These are phyloP conservation scores for Poterioochromonas sp. DNA, from an alignment of 352 stramenopile genomes.

Conservation along the genomic window DNA sequence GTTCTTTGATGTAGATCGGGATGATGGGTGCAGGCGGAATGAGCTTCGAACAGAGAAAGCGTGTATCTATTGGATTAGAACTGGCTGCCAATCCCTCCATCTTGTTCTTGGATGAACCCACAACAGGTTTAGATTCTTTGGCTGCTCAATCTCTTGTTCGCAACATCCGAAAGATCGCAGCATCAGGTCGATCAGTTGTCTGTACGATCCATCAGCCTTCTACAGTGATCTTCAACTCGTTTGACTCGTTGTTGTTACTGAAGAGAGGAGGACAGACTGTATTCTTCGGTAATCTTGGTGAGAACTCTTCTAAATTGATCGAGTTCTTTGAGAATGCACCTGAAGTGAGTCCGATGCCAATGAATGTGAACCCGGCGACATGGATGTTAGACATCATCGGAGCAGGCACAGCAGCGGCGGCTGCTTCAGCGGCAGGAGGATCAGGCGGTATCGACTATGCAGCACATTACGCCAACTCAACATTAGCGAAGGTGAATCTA, in stretches of 20 bases:
- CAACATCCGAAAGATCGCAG: conserved; percentile 65
- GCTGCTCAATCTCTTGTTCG: conserved; percentile 69
- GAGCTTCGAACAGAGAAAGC: conserved; percentile 78
- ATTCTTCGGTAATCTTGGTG: conserved; percentile 74
- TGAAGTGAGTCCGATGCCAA: conserved; percentile 54
- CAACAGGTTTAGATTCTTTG: conserved; percentile 63
- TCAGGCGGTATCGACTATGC: conserved; percentile 1
- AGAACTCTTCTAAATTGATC: conserved; percentile 63
- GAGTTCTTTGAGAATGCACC: conserved; percentile 71
- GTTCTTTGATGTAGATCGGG: conserved; percentile 45
- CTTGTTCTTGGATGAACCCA: conserved; percentile 84
- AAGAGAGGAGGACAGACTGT: conserved; percentile 67
- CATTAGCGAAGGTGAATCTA: neutral
- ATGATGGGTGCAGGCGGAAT: conserved; percentile 54
- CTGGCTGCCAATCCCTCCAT: conserved; percentile 79
- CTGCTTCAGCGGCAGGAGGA: too few species aligned
- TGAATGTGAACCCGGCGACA: conserved; percentile 67
- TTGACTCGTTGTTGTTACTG: conserved; percentile 73
- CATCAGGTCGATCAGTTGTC: conserved; percentile 69
- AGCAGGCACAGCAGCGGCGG: conserved; percentile 43
- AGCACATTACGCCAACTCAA: conserved; percentile 1
- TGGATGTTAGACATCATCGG: conserved; percentile 39
- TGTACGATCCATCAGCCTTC: conserved; percentile 67
- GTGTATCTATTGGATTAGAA: conserved; percentile 80
- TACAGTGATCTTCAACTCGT: conserved; percentile 73